These are phyloP conservation scores for Gossypium thurberi DNA, from an alignment of 345 rosid species.

Conservation along the genomic window DNA sequence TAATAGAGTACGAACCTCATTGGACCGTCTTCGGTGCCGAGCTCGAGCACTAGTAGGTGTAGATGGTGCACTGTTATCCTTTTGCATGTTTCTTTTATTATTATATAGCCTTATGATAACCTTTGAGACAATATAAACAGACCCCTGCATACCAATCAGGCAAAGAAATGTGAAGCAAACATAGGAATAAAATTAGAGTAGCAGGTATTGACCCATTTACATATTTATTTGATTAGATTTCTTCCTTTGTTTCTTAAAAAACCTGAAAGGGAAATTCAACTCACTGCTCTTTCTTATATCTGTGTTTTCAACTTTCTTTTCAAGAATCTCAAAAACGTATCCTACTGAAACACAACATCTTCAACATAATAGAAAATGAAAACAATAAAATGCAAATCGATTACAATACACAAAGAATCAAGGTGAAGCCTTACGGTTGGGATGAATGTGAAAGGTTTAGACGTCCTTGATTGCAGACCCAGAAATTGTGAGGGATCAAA, in stretches of 20 bases:
- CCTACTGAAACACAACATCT: neutral
- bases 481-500: neutral
- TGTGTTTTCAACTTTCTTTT: neutral
- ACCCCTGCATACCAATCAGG: neutral
- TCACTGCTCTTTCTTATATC: neutral
- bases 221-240: neutral
- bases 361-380: neutral
- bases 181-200: neutral
- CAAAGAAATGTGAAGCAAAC: neutral
- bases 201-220: neutral
- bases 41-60: slow-evolving; percentile 14
- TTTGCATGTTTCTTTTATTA: slow-evolving; percentile 7
- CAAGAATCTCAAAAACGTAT: neutral
- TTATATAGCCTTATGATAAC: neutral
- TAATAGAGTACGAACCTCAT: slow-evolving; percentile 20
- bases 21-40: slow-evolving; percentile 37
- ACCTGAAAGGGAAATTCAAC: too few species aligned
- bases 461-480: neutral
- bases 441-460: neutral
- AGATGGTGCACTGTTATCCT: slow-evolving; percentile 10
- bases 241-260: neutral
- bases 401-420: neutral
- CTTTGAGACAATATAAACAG: neutral
- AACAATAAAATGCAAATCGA: neutral
- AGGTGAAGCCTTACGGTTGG: neutral